phyloP scores from a whole-genome alignment of 2,329 filamentous ascomycete species.

The Magnaporthiopsis poae region DNA sequence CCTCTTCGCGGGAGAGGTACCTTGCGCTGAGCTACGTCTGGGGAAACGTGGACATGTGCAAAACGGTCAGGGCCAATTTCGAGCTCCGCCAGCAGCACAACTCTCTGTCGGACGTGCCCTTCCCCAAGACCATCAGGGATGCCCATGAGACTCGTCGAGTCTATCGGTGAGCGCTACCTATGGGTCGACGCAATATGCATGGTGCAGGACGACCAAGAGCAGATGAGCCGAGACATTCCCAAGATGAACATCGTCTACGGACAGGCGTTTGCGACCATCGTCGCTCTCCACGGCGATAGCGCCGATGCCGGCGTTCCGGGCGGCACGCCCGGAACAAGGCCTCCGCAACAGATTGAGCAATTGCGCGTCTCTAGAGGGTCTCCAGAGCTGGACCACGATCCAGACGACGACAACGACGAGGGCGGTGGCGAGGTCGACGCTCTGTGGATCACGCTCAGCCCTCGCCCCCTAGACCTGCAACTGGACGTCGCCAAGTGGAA shows the following conservation, averaged over 20 bases:
- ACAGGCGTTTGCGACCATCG: conserved; percentile 1
- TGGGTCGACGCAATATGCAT: conserved; percentile 2
- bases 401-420: neutral
- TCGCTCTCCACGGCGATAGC: neutral
- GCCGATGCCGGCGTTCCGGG: conserved; percentile 1
- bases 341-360: neutral
- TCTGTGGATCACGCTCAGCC: neutral
- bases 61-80: neutral
- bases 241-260: conserved; percentile 20
- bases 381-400: neutral
- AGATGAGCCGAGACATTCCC: neutral
- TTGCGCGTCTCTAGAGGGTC: neutral
- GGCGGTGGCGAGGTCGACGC: too few species aligned
- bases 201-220: neutral
- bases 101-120: neutral
- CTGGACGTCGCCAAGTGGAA: neutral
- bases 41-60: conserved; percentile 1
- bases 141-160: neutral
- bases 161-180: neutral
- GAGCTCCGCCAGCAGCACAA: neutral
- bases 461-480: neutral
- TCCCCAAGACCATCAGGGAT: neutral
- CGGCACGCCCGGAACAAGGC: neutral
- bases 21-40: conserved; percentile 3
- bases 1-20: neutral